Conservation (phyloP, 1,284 basidiomycete species). For the Moesziomyces sp. region DNA sequence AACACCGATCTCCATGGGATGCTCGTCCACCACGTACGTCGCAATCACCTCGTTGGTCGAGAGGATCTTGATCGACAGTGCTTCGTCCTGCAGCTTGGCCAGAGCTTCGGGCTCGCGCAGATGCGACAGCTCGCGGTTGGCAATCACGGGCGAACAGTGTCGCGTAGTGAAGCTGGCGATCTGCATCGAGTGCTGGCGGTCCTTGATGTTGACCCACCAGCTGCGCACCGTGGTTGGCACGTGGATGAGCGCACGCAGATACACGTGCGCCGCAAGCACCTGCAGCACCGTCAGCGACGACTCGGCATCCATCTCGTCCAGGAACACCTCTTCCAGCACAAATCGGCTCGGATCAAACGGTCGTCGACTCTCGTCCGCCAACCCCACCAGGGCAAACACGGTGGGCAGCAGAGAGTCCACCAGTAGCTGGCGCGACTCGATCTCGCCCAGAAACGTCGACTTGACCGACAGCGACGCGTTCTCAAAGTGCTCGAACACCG, state of each 20-base stretch:
- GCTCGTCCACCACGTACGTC: slow-evolving; percentile 88
- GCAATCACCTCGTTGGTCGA: slow-evolving; percentile 73
- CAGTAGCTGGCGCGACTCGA: slow-evolving; percentile 79
- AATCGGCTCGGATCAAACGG: slow-evolving; percentile 82
- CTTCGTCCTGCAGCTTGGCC: slow-evolving; percentile 81
- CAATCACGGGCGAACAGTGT: slow-evolving; percentile 91
- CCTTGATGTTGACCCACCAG: slow-evolving; percentile 88
- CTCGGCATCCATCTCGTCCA: slow-evolving; percentile 71
- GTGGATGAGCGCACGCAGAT: slow-evolving; percentile 68
- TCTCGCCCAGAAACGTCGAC: slow-evolving; percentile 83
- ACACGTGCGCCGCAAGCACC: slow-evolving; percentile 86
- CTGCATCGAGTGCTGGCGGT: slow-evolving; percentile 82
- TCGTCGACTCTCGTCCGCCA: slow-evolving; percentile 32
- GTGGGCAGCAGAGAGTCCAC: slow-evolving; percentile 77
- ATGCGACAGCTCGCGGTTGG: slow-evolving; percentile 81
- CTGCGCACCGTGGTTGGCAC: slow-evolving; percentile 70
- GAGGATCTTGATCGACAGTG: slow-evolving; percentile 76
- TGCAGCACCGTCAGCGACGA: slow-evolving; percentile 70
- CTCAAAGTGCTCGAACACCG: slow-evolving; percentile 85
- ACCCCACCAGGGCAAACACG: slow-evolving; percentile 76
- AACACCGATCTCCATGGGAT: slow-evolving; percentile 89
- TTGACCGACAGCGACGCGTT: slow-evolving; percentile 86
- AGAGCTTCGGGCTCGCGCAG: slow-evolving; percentile 77
- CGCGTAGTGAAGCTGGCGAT: slow-evolving; percentile 82
- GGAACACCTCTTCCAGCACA: slow-evolving; percentile 84